Percentiles rank a stretch among this genome's conserved stretches.
Evolutionary conservation across 805 yeast species (phyloP).

Genomic region (Barnettozyma botsteinii): DNA sequence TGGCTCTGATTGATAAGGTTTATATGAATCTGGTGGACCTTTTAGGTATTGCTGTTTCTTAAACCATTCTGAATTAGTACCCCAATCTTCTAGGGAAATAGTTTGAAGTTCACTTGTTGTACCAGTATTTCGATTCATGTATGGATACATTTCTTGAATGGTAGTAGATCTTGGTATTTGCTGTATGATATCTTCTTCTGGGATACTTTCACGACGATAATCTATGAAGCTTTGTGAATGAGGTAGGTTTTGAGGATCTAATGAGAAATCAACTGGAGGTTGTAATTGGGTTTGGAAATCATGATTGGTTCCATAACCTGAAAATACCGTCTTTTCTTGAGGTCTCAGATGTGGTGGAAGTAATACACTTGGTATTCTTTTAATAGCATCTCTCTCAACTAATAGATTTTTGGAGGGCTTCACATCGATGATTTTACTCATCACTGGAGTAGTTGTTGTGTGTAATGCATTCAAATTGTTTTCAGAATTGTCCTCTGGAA

Average conservation of each 20-base stretch:
- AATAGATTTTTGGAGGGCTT: slow-evolving; percentile 10
- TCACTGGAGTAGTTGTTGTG: slow-evolving; percentile 11
- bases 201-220: slow-evolving; percentile 9
- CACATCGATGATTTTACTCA: slow-evolving; percentile 6
- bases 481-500: slow-evolving; percentile 3
- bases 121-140: slow-evolving; percentile 1
- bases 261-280: background rate
- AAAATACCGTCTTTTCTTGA: slow-evolving; percentile 8
- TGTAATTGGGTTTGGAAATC: background rate
- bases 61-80: slow-evolving; percentile 10
- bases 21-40: background rate
- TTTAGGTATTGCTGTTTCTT: slow-evolving; percentile 5
- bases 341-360: slow-evolving; percentile 25
- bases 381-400: slow-evolving; percentile 24
- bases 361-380: slow-evolving; percentile 23
- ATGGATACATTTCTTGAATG: slow-evolving; percentile 14
- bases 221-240: slow-evolving; percentile 2
- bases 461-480: background rate
- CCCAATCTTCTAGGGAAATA: slow-evolving; percentile 21
- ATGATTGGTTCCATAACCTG: background rate
- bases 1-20: slow-evolving; percentile 1
- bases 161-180: slow-evolving; percentile 22
- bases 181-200: slow-evolving; percentile 14
- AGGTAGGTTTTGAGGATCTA: background rate
- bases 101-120: slow-evolving; percentile 14